Conservation (phyloP, 495 filamentous ascomycete species). For the Podospora appendiculata region DNA sequence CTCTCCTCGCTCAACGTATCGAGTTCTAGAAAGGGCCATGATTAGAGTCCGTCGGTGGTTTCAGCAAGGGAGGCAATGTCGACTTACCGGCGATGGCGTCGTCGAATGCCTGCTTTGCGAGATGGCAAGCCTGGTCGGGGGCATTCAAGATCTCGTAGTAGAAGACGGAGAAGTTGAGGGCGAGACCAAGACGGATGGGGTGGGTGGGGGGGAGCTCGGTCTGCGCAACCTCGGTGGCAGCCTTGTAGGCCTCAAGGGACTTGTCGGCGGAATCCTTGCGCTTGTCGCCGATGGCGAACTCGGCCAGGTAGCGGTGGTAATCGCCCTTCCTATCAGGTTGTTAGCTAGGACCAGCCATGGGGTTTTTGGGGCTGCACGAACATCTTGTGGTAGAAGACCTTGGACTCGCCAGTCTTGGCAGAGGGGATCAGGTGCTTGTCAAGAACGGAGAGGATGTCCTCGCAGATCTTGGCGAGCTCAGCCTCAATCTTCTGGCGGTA, state of each 20-base stretch:
- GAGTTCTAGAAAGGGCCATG: conserved; percentile 56
- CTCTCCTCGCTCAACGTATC: conserved; percentile 98
- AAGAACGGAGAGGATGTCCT: conserved; percentile 95
- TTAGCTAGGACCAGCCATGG: neutral
- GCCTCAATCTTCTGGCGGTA: conserved; percentile 99
- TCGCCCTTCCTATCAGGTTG: conserved; percentile 81
- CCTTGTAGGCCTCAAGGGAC: conserved; percentile 99
- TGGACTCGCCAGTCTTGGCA: conserved; percentile 96
- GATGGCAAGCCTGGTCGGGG: conserved; percentile 95
- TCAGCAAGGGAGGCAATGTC: neutral
- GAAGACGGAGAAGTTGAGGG: conserved; percentile 99
- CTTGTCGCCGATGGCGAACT: conserved; percentile 98
- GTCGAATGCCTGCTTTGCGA: conserved; percentile 98
- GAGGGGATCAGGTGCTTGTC: conserved; percentile 95
- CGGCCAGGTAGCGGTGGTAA: conserved; percentile 98
- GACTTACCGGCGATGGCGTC: conserved; percentile 92
- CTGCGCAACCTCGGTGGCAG: conserved; percentile 96
- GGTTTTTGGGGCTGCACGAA: conserved; percentile 25
- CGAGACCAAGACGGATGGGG: conserved; percentile 96
- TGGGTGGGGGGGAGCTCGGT: conserved; percentile 96
- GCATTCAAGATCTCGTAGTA: conserved; percentile 99
- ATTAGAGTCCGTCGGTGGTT: conserved; percentile 12
- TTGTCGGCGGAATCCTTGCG: conserved; percentile 94
- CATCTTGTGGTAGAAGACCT: conserved; percentile 99
- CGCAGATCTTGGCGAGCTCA: conserved; percentile 96